Evolutionary conservation across 2,329 filamentous ascomycete species (phyloP), one percentile per base, ranked within the genome.

Genomic region (Cladosporium sp.): DNA sequence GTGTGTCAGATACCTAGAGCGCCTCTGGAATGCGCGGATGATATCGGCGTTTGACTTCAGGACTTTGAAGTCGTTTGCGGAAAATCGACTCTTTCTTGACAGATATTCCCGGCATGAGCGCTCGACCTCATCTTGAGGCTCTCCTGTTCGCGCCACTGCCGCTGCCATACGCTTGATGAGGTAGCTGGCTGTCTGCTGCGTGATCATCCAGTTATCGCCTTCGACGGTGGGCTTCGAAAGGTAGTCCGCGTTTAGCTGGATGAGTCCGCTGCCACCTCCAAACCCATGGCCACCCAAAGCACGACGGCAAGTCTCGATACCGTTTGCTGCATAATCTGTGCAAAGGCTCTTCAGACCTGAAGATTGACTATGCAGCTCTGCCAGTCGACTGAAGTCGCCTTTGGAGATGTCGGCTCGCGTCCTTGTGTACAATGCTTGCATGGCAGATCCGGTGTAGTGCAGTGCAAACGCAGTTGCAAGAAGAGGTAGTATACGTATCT

Each of bases 141-240:
- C 64, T 32, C 71, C 73, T n/a, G 78, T 76, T 14, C 74, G 72
- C 8, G 76, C 72, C 5, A 79, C 77, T 4, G 79, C 79, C 32
- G 76, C 71, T 32, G 78, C 73, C 80, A 85, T 85, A 52, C 83
- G 82, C 71, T 86, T 85, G 73, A 86, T 83, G 28, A 86, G 71
- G 66, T 82, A 82, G 28, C 78, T 77, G 0, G 81, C 81, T 3
- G 82, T 81, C 72, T 86, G 83, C 66, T 85, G 83, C 0, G 82
- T 85, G 49, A 86, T 85, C 83, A 85, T 85, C 82, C 83, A 85
- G 65, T 86, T 86, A 70, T 85, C 84, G 1, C 84, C 84, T 68
- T 86, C 83, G 2, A 86, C 84, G 0, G 83, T 86, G 0, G 82
- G 83, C 71, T 85, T 85, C 2, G 82, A 81, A 5, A 84, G 75